Conservation (phyloP, 805 yeast genomes). For the Metschnikowia kofuensis region DNA sequence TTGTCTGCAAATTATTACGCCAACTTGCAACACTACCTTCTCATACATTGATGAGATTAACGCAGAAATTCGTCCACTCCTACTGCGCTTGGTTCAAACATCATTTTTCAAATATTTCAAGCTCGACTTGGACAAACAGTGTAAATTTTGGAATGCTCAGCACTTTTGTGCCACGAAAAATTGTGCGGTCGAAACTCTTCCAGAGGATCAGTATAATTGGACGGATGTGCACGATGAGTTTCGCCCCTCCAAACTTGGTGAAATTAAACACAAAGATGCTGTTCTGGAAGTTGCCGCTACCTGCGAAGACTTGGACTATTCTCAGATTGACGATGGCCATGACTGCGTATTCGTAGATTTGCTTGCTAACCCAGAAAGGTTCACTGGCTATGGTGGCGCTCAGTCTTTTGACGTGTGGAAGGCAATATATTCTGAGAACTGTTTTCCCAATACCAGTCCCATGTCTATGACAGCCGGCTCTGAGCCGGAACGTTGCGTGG, state of each 20-base stretch:
- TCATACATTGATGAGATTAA: conserved; percentile 41
- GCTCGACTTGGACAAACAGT: conserved; percentile 73
- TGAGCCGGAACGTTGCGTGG: conserved; percentile 60
- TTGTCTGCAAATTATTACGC: conserved; percentile 44
- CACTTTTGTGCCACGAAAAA: conserved; percentile 84
- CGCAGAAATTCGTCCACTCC: conserved; percentile 39
- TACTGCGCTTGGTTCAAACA: conserved; percentile 59
- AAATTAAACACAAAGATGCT: conserved; percentile 24
- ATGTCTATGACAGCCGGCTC: conserved; percentile 32
- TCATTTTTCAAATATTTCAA: conserved; percentile 88
- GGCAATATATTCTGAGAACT: conserved; percentile 87
- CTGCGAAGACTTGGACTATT: conserved; percentile 58
- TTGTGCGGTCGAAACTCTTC: conserved; percentile 79
- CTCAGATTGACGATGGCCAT: conserved; percentile 63
- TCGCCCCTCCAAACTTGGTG: conserved; percentile 70
- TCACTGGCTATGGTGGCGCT: conserved; percentile 93
- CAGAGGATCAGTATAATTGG: conserved; percentile 66
- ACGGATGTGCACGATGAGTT: conserved; percentile 59
- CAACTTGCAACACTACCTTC: conserved; percentile 45
- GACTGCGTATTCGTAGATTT: conserved; percentile 83
- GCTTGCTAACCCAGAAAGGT: conserved; percentile 88
- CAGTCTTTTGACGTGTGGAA: conserved; percentile 92
- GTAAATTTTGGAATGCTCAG: conserved; percentile 82
- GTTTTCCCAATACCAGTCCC: conserved; percentile 58
- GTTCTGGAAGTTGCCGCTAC: conserved; percentile 18